phyloP scores from a whole-genome alignment of 1,139 yeast species.

The Chernovozyma sophiae-reginae region DNA sequence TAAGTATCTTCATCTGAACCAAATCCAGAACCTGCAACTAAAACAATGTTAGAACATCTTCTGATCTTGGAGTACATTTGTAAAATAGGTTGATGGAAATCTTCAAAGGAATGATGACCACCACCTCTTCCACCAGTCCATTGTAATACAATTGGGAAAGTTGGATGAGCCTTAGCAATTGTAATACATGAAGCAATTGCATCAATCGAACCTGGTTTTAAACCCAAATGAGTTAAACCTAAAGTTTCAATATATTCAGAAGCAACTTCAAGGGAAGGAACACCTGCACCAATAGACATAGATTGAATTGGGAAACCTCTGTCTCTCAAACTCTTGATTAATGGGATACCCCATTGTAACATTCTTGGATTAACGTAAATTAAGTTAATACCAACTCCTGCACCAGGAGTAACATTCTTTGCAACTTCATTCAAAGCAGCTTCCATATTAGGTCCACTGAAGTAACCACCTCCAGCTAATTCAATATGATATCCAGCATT shows the following conservation, averaged over 20 bases:
- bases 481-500: constrained; percentile 98
- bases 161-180: constrained; percentile 94
- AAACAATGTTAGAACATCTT: constrained; percentile 81
- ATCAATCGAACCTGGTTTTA: constrained; percentile 97
- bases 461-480: constrained; percentile 98
- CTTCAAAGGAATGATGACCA: constrained; percentile 99
- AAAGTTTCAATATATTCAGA: constrained; percentile 90
- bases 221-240: constrained; percentile 89
- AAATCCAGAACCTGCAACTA: constrained; percentile 97
- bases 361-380: constrained; percentile 95
- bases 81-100: constrained; percentile 94
- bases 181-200: constrained; percentile 81
- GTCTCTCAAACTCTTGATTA: constrained; percentile 82
- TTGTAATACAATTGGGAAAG: constrained; percentile 93
- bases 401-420: constrained; percentile 68
- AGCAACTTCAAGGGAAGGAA: constrained; percentile 96
- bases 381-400: constrained; percentile 85
- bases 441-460: constrained; percentile 65
- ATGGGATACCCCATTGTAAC: constrained; percentile 98
- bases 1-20: constrained; percentile 96
- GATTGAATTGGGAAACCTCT: constrained; percentile 96
- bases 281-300: constrained; percentile 98
- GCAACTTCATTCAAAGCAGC: constrained; percentile 72
- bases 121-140: constrained; percentile 99
- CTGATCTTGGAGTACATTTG: constrained; percentile 96